These are phyloP conservation scores for Aspergillus fumigatus DNA, from an alignment of 2,329 filamentous ascomycete species.

Conservation along the genomic window DNA sequence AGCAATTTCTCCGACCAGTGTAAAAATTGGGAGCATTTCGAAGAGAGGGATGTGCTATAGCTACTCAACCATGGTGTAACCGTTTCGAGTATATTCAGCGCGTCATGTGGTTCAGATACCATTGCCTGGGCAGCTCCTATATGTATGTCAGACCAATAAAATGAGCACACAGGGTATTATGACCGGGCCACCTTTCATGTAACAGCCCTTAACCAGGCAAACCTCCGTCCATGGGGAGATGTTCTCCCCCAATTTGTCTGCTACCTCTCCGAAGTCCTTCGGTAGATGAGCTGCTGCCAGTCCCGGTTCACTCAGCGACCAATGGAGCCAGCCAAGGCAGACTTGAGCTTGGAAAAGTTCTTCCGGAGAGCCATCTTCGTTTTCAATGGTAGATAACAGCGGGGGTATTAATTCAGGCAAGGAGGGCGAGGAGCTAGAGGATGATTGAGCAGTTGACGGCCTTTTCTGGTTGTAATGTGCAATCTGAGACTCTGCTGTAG, in stretches of 20 bases:
- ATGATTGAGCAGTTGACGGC: slow-evolving; percentile 25
- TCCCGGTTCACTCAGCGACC: slow-evolving; percentile 66
- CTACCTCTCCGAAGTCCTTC: slow-evolving; percentile 54
- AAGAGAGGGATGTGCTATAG: slow-evolving; percentile 34
- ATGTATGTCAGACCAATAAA: slow-evolving; percentile 9
- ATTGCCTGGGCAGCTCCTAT: slow-evolving; percentile 45
- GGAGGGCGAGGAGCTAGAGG: slow-evolving; percentile 42
- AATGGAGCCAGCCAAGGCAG: slow-evolving; percentile 81
- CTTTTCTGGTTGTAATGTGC: slow-evolving; percentile 47
- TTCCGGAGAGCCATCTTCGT: slow-evolving; percentile 50
- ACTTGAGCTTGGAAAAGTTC: slow-evolving; percentile 72
- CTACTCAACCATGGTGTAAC: slow-evolving; percentile 58
- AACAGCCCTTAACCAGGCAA: slow-evolving; percentile 73
- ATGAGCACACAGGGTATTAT: slow-evolving; percentile 1
- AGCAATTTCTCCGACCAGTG: slow-evolving; percentile 77
- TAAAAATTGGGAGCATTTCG: slow-evolving; percentile 60
- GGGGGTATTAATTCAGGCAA: slow-evolving; percentile 38
- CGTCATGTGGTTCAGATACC: slow-evolving; percentile 47
- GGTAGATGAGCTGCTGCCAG: slow-evolving; percentile 61
- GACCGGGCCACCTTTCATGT: slow-evolving; percentile 61
- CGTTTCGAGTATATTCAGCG: slow-evolving; percentile 62
- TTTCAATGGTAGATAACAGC: slow-evolving; percentile 51
- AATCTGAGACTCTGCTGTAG: slow-evolving; percentile 64
- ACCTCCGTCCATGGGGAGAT: slow-evolving; percentile 74
- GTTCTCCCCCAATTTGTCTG: slow-evolving; percentile 48